Percentiles rank a stretch among this genome's conserved stretches.
These are phyloP conservation scores for Neurospora sp. DNA, from an alignment of 495 filamentous ascomycete species.

Conservation along the genomic window DNA sequence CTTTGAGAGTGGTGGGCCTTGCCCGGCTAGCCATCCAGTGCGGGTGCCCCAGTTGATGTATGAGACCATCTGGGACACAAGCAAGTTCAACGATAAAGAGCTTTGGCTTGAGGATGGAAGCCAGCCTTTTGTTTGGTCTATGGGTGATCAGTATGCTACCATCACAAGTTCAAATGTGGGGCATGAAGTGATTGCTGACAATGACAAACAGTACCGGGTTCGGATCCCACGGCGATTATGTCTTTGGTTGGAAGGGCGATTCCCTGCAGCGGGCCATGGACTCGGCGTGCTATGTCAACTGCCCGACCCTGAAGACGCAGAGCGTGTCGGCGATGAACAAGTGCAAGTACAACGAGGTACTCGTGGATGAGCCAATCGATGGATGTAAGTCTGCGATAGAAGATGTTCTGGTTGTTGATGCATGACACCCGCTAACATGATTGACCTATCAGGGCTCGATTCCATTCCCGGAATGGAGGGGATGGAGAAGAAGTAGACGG, in stretches of 20 bases:
- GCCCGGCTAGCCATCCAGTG: conserved; percentile 24
- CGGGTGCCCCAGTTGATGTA: conserved; percentile 27
- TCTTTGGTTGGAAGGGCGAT: conserved; percentile 33
- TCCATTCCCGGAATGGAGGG: neutral
- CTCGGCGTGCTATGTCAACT: conserved; percentile 27
- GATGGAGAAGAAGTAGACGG: neutral
- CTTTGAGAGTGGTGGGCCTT: conserved; percentile 26
- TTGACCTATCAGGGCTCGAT: neutral
- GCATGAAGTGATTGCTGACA: neutral
- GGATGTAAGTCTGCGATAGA: conserved; percentile 12
- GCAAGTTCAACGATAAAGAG: conserved; percentile 26
- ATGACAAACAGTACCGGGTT: conserved; percentile 18
- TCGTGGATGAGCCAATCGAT: conserved; percentile 17
- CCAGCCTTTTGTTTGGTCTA: conserved; percentile 38
- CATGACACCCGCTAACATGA: neutral
- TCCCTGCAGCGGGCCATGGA: conserved; percentile 30
- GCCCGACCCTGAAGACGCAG: conserved; percentile 29
- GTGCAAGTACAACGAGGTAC: conserved; percentile 13
- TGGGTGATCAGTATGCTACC: conserved; percentile 19
- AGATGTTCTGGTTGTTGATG: neutral
- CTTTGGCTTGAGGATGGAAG: conserved; percentile 31
- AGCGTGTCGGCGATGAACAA: conserved; percentile 21
- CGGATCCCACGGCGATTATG: conserved; percentile 28
- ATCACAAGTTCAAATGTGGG: neutral
- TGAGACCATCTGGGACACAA: conserved; percentile 28